These are phyloP conservation scores for Bipolaris cookei DNA, from an alignment of 2,329 filamentous ascomycete genomes.

Conservation along the genomic window DNA sequence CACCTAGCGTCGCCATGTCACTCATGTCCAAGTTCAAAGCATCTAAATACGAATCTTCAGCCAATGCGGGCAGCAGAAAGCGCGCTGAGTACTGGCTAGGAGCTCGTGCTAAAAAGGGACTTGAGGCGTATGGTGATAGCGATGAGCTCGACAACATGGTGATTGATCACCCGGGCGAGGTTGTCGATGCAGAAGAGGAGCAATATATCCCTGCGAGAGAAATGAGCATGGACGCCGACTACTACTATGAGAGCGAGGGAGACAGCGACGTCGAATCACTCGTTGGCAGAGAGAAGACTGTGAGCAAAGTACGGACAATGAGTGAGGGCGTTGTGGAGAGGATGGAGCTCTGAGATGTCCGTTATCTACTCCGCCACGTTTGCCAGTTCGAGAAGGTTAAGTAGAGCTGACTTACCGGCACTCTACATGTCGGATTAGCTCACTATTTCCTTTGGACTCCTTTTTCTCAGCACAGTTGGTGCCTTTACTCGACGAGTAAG, in stretches of 20 bases:
- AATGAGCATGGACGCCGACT: conserved; percentile 41
- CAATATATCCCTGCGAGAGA: conserved; percentile 43
- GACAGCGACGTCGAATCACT: conserved; percentile 46
- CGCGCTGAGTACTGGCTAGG: conserved; percentile 89
- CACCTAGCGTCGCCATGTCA: conserved; percentile 54
- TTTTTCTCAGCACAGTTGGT: not conserved
- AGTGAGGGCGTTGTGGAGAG: conserved; percentile 61
- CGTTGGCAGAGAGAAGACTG: conserved; percentile 38
- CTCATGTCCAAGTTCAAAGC: conserved; percentile 49
- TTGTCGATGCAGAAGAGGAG: conserved; percentile 50
- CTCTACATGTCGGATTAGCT: conserved; percentile 2
- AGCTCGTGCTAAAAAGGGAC: conserved; percentile 60
- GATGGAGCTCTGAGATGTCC: conserved; percentile 56
- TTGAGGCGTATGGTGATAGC: conserved; percentile 52
- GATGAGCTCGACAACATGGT: conserved; percentile 54
- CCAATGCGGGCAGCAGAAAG: conserved; percentile 70
- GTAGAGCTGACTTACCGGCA: not conserved
- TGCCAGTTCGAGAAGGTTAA: not conserved
- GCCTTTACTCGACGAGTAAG: not conserved
- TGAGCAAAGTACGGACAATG: conserved; percentile 58
- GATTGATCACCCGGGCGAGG: conserved; percentile 47
- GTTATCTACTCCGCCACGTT: not conserved
- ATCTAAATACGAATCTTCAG: conserved; percentile 56
- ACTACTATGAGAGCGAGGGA: conserved; percentile 40
- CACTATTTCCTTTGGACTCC: not conserved